Evolutionary conservation across 805 yeast species (phyloP).

Genomic region (Pichia sporocuriosa): DNA sequence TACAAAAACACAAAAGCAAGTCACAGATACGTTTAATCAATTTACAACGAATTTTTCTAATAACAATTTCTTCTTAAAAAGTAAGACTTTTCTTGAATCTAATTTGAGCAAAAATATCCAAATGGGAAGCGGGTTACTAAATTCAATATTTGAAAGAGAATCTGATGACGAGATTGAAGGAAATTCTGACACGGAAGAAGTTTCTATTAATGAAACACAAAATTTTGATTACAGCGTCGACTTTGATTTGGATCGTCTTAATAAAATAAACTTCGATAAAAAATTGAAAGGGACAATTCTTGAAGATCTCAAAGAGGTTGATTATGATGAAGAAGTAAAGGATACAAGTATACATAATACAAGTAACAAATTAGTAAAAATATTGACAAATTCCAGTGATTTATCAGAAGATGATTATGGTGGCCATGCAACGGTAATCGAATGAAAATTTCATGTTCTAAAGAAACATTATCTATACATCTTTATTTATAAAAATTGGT

Average conservation of each 20-base stretch:
- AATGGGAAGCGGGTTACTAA: constrained; percentile 13
- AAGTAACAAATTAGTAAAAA: background rate
- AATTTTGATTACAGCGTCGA: constrained; percentile 22
- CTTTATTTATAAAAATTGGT: constrained; percentile 5
- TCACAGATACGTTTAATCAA: constrained; percentile 19
- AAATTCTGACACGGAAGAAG: constrained; percentile 1
- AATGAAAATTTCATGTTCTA: background rate
- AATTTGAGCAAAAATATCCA: constrained; percentile 18
- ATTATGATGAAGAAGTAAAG: constrained; percentile 6
- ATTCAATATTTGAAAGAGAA: constrained; percentile 11
- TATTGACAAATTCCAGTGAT: background rate
- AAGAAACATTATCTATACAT: background rate
- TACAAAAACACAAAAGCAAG: constrained; percentile 10
- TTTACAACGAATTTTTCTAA: constrained; percentile 22
- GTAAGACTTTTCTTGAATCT: constrained; percentile 23
- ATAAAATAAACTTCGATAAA: constrained; percentile 7
- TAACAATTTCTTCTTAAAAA: constrained; percentile 20
- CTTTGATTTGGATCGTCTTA: constrained; percentile 10
- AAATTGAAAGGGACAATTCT: constrained; percentile 7
- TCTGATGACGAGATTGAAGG: background rate
- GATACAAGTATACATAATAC: background rate
- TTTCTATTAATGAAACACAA: constrained; percentile 19
- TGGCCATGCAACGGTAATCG: constrained; percentile 16
- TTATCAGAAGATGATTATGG: constrained; percentile 21
- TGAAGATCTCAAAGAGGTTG: constrained; percentile 12